phyloP scores from a whole-genome alignment of 805 yeast genomes.

The Metschnikowia drakensbergensis region DNA sequence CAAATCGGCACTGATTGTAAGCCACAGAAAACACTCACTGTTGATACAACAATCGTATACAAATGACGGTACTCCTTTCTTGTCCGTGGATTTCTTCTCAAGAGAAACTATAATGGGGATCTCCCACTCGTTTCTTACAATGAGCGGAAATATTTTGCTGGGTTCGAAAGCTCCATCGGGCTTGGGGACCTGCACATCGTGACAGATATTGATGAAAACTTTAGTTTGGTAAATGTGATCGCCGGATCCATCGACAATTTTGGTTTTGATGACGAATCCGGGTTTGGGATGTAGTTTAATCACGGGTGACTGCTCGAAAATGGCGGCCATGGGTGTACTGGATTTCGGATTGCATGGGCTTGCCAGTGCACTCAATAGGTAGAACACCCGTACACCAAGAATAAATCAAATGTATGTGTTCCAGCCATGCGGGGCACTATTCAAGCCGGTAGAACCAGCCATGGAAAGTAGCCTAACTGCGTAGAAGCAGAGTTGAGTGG shows the following conservation, averaged over 20 bases:
- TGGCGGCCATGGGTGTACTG: conserved; percentile 14
- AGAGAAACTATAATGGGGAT: conserved; percentile 74
- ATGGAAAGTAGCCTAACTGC: too few relatives aligned
- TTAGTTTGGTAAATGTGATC: conserved; percentile 45
- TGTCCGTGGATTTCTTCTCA: conserved; percentile 56
- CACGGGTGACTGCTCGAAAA: conserved; percentile 13
- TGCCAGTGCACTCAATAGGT: not conserved
- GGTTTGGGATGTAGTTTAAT: conserved; percentile 48
- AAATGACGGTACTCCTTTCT: conserved; percentile 58
- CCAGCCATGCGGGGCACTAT: too few relatives aligned
- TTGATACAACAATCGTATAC: conserved; percentile 82
- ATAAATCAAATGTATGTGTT: too few relatives aligned
- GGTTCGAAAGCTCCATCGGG: conserved; percentile 57
- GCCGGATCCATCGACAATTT: conserved; percentile 37
- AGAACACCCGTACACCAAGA: not conserved
- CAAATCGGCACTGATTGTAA: conserved; percentile 53
- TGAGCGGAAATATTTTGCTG: conserved; percentile 53
- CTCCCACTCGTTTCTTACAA: conserved; percentile 75
- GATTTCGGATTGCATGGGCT: not conserved
- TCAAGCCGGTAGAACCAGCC: too few relatives aligned
- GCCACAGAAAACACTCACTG: conserved; percentile 58
- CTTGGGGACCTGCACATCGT: conserved; percentile 58
- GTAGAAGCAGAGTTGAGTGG: too few relatives aligned
- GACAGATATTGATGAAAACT: conserved; percentile 75
- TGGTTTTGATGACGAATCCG: conserved; percentile 70